phyloP scores from a whole-genome alignment of 345 rosid genomes.

The Dovyalis caffra region DNA sequence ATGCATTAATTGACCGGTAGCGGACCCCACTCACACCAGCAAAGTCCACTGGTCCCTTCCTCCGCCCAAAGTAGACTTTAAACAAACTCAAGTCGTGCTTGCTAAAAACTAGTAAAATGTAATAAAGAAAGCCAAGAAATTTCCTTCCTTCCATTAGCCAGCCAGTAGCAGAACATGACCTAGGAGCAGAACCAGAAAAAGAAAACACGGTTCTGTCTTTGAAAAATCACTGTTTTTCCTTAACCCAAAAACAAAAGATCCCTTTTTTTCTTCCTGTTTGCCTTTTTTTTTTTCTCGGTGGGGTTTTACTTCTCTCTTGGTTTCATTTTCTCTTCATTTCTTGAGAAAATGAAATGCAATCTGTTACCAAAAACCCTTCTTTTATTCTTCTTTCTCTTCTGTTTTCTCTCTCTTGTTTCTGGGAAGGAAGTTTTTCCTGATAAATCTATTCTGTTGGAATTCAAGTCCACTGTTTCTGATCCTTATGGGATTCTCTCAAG shows the following conservation, averaged over 20 bases:
- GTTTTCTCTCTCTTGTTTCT: slow-evolving; percentile 16
- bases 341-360: slow-evolving; percentile 13
- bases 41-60: neutral
- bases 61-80: too few relatives aligned
- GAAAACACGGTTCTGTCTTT: neutral
- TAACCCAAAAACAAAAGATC: neutral
- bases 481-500: slow-evolving; percentile 43
- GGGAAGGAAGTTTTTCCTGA: slow-evolving; percentile 8
- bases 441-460: slow-evolving; percentile 29
- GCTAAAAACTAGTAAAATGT: neutral
- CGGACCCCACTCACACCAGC: neutral
- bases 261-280: neutral
- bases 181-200: neutral
- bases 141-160: neutral
- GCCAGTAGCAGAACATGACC: neutral
- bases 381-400: slow-evolving; percentile 9
- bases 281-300: too few relatives aligned
- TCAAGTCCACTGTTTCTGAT: slow-evolving; percentile 43
- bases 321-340: neutral
- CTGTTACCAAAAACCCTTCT: neutral
- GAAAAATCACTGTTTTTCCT: neutral
- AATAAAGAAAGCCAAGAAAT: neutral
- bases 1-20: neutral
- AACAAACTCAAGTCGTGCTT: neutral
- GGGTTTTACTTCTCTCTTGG: neutral